Percentiles rank a stretch among this genome's conserved stretches.
Evolutionary conservation across 768 basidiomycete species (phyloP).

Genomic region (Mrakia frigida): DNA sequence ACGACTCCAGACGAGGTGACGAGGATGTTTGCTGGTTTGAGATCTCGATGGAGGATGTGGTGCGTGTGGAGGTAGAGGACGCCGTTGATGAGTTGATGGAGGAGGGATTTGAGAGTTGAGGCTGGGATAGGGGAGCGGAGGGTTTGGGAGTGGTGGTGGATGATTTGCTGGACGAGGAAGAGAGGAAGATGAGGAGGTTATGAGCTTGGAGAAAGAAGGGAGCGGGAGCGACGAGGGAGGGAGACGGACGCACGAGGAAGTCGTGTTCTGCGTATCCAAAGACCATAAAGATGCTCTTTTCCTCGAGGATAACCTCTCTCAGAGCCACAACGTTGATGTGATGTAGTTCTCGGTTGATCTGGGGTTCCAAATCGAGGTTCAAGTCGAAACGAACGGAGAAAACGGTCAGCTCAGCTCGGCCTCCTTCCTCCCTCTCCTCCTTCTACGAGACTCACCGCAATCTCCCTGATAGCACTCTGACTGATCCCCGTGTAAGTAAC

Average conservation of each 20-base stretch:
- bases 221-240: background rate
- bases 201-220: background rate
- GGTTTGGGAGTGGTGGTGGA: slow-evolving; percentile 93
- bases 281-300: slow-evolving; percentile 98
- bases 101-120: slow-evolving; percentile 82
- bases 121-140: slow-evolving; percentile 68
- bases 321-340: slow-evolving; percentile 89
- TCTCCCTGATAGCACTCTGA: slow-evolving; percentile 95
- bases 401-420: slow-evolving; percentile 7
- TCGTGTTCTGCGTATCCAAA: slow-evolving; percentile 99
- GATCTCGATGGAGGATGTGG: slow-evolving; percentile 92
- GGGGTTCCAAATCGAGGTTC: too few relatives aligned
- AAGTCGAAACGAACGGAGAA: background rate
- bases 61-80: slow-evolving; percentile 89
- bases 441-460: slow-evolving; percentile 60
- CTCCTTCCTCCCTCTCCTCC: background rate
- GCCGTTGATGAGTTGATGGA: slow-evolving; percentile 90
- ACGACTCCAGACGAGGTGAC: slow-evolving; percentile 82
- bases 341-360: slow-evolving; percentile 83
- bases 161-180: slow-evolving; percentile 69
- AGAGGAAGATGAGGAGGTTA: background rate
- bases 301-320: slow-evolving; percentile 91
- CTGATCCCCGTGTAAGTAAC: slow-evolving; percentile 94
- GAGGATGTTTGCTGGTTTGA: slow-evolving; percentile 98
- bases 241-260: slow-evolving; percentile 66